Percentiles rank a stretch among this genome's conserved stretches.
phyloP scores from a whole-genome alignment of 129 eudicot genomes.

The Mikania micrantha region DNA sequence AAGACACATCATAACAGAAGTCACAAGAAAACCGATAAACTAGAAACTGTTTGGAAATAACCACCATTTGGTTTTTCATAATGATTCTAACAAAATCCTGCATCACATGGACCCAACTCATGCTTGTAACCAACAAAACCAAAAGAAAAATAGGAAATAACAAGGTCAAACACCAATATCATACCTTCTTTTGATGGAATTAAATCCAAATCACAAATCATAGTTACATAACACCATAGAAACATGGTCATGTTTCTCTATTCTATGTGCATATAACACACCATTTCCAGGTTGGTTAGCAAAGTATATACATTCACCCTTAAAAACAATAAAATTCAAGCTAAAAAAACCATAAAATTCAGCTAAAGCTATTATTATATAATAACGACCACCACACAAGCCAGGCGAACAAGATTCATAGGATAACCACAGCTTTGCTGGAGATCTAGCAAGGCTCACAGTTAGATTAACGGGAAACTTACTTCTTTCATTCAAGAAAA shows the following conservation, averaged over 20 bases:
- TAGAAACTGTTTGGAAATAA: no score
- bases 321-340: slow-evolving; percentile 15
- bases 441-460: slow-evolving; percentile 18
- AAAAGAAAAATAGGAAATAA: neutral
- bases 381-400: slow-evolving; percentile 17
- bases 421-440: slow-evolving; percentile 17
- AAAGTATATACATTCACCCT: slow-evolving; percentile 14
- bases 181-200: slow-evolving; percentile 18
- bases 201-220: slow-evolving; percentile 21
- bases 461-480: slow-evolving; percentile 12
- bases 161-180: slow-evolving; percentile 11
- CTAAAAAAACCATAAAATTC: no score
- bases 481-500: slow-evolving; percentile 14
- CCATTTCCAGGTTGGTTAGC: slow-evolving; percentile 6
- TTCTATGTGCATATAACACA: slow-evolving; percentile 25
- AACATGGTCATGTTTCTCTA: slow-evolving; percentile 17
- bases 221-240: slow-evolving; percentile 22
- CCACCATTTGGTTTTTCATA: neutral
- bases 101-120: neutral
- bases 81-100: neutral
- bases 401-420: slow-evolving; percentile 19
- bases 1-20: no score
- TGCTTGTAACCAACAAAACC: neutral
- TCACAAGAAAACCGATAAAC: no score
- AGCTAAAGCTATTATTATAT: no score